Base-by-base conservation (phyloP, 139 green algal species). In the Astrephomene gubernaculifera region DNA sequence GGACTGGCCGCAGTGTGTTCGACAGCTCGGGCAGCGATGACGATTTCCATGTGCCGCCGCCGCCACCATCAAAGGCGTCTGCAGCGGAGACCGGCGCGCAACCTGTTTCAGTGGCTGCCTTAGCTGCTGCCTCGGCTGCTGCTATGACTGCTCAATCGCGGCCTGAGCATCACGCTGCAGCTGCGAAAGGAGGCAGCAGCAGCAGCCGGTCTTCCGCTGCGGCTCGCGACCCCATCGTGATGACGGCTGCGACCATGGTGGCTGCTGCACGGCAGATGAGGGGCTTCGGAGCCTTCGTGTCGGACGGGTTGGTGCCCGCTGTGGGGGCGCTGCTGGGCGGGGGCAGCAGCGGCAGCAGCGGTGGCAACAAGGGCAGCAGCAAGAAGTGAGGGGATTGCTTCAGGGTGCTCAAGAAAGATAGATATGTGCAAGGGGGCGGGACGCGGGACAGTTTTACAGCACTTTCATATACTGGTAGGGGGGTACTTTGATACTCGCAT, bases 231-330 rank as follows among this genome's bases (percentile, higher is more conserved):
- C 73, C 73, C 7, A 70, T 81, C 12, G 73, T 81, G 35, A 38
- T 81, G 53, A 81, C 73, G 52, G 73, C 73, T 35, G 73, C 73
- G 19, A 53, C 69, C 17, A 36, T 81, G 24, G 53, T 81, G 22
- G 73, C 53, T 53, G 73, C 73, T 3, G 53, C 73, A 1, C 52
- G 52, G 35, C 75, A 82, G 75, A 82, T 82, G 75, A 82, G 71
- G 75, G 75, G 75, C 54, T 82, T 82, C n/a, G 57, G 75, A 5
- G 19, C 75, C 5, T 82, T 82, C 22, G 75, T 82, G 27, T 71
- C 54, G 27, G 75, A 82, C 75, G 75, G 75, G 10, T 29, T 82
- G 75, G 39, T 82, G 75, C 75, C 75, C 2, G 75, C 75, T 4
- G 33, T 82, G 35, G 75, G 57, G 5, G 75, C 75, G 36, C 57